Evolutionary conservation across 176 grass and related monocot genomes (phyloP).

Genomic region (Raddia distichophylla): DNA sequence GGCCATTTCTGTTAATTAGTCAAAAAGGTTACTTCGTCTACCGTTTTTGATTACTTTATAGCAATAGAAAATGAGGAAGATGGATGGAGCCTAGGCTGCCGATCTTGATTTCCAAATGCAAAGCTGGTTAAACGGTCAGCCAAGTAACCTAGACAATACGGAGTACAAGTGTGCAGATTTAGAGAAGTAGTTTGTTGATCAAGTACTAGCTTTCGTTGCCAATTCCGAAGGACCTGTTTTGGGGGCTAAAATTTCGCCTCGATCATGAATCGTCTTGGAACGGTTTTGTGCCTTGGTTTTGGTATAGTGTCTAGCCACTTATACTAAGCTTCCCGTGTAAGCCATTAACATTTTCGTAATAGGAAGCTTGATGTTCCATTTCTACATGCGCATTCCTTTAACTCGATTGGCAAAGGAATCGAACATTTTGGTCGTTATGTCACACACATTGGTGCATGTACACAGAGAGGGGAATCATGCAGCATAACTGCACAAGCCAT

Average conservation of each 20-base stretch:
- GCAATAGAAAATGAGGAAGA: constrained; percentile 1
- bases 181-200: constrained; percentile 6
- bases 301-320: neutral
- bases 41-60: neutral
- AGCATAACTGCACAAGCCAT: neutral
- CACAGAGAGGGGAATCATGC: neutral
- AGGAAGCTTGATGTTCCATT: neutral
- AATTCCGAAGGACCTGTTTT: neutral
- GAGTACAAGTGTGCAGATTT: neutral
- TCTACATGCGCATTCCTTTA: neutral
- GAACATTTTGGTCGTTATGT: no score
- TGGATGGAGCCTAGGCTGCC: constrained; percentile 16
- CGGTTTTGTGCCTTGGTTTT: constrained; percentile 6
- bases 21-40: constrained; percentile 27
- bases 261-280: neutral
- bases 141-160: neutral
- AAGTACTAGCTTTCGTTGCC: neutral
- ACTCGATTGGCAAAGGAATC: neutral
- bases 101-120: constrained; percentile 34
- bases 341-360: neutral
- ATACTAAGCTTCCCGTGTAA: neutral
- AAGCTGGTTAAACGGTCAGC: constrained; percentile 40
- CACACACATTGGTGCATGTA: neutral
- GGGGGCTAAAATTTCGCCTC: neutral
- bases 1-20: neutral